Conservation (phyloP, 371 early-diverging fungal species). For the Neoconidiobolus thromboides region DNA sequence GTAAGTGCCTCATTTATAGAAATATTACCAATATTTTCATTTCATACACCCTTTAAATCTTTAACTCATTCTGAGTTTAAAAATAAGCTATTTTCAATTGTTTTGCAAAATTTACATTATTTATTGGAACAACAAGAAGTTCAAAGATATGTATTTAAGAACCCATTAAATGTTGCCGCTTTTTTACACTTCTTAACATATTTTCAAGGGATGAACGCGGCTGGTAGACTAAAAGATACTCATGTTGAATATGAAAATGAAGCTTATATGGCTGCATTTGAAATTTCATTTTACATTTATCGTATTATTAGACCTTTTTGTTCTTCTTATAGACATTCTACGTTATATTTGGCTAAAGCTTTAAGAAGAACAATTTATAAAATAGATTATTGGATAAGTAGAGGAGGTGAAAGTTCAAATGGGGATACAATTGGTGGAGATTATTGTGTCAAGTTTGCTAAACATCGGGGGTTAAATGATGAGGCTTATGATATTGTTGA, state of each 20-base stretch:
- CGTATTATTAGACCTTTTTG: neutral
- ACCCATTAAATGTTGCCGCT: conserved; percentile 1
- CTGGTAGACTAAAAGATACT: neutral
- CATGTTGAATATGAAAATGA: conserved; percentile 6
- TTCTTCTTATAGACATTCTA: neutral
- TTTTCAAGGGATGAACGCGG: conserved; percentile 4
- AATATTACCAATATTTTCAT: neutral
- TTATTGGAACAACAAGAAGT: neutral
- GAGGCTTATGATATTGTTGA: neutral
- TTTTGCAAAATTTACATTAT: conserved; percentile 3
- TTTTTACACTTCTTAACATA: conserved; percentile 4
- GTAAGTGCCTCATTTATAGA: neutral
- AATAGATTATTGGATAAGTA: neutral
- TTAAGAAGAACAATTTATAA: conserved; percentile 1
- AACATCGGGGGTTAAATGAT: neutral
- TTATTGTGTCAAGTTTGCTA: neutral
- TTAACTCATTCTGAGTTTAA: neutral
- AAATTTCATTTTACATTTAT: neutral
- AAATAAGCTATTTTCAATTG: neutral
- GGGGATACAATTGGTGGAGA: neutral
- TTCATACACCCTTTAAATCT: neutral
- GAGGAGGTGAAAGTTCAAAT: neutral
- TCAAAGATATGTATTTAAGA: neutral
- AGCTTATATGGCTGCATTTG: neutral
- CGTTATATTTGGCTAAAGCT: neutral